Base-by-base conservation (phyloP, 2,329 filamentous ascomycete species). In the Penicillium concentricum region DNA sequence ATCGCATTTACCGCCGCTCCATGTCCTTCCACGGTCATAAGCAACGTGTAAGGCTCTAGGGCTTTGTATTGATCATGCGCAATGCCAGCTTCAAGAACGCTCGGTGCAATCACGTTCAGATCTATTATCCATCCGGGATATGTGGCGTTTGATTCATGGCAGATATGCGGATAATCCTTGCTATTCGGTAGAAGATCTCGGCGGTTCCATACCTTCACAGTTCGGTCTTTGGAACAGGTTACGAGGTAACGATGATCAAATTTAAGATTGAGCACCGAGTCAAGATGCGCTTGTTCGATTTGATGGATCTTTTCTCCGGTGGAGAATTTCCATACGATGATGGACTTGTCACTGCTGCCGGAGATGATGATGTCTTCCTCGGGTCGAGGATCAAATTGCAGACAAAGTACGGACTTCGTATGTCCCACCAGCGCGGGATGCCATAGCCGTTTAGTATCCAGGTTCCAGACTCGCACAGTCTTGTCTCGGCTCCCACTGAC, bases 151-250 rank as follows among this genome's bases (percentile, higher is more conserved):
- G 74, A 71, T 41, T 77, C 71, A 37, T 74, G 61, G 65, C 72
- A 59, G 68, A 82, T 51, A 61, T 73, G 56, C 26, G 80, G 77
- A 62, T 80, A 80, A 54, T 80, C 70, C 24, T 75, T 69, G 60
- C 80, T 76, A 28, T 73, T 70, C 4, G 75, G 74, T 43, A 71
- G 77, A n/a, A 96, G 78, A 18, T 86, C 80, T 18, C 79, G 82
- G 5, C 94, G 87, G 72, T 93, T 97, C 84, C 96, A 99, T 18
- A 99, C 87, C 74, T 97, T 97, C 80, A 99, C 96, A 0, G 89
- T 89, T 74, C 92, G 95, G 74, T 99, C 94, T 73, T 99, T 99
- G 47, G 93, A 97, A 69, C 94, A 97, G 0, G 94, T 99, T 13
- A 97, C 91, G 4, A 99, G 81, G 61, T 95, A 95, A 9, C 91